Base-by-base conservation (phyloP, 305 asterid species). In the Fraxinus xanthoxyloides region DNA sequence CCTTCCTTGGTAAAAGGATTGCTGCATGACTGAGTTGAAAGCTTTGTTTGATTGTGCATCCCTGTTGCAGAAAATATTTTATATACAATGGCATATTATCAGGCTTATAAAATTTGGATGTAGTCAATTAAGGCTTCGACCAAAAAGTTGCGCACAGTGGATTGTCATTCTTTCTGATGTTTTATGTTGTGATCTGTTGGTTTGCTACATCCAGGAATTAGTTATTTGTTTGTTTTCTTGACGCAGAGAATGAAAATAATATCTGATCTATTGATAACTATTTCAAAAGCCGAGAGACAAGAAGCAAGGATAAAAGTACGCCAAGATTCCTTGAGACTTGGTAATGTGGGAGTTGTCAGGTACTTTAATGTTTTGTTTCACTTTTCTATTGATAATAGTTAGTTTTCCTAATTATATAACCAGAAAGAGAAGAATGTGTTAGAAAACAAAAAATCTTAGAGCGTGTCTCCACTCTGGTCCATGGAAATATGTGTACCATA, bases 251-350 rank as follows among this genome's bases (percentile, higher is more conserved):
- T 87, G 75, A 93, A 94, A 91, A 89, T 90, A 88, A 85, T 93
- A 80, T 94, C 99, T 83, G 98, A 94, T 86, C 84, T 97, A 82
- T 87, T 97, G 88, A 92, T 94, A 92, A 91, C 97, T 76, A 91
- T 93, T 79, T 92, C 99, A 82, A 97, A 95, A 92, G 97, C 98
- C 51, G 96, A 97, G 91, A 92, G 99, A 81, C 97, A 91, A 83
- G 99, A 97, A 87, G 97, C 98, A 63, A 91, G 99, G 87, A 89
- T 89, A 95, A 97, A 90, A 89, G 92, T 94, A 82, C 97, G 97
- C 46, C 98, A 97, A 80, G 99, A 94, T 86, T 94, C 98, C 72
- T 80, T 93, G 89, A 94, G 97, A 88, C 93, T 94, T 79, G 98
- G 98, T 87, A 94, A 91, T 87, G 92, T 97, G 73, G 98, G 98